phyloP scores from a whole-genome alignment of 2,329 filamentous ascomycete genomes.

The Phoma herbarum region DNA sequence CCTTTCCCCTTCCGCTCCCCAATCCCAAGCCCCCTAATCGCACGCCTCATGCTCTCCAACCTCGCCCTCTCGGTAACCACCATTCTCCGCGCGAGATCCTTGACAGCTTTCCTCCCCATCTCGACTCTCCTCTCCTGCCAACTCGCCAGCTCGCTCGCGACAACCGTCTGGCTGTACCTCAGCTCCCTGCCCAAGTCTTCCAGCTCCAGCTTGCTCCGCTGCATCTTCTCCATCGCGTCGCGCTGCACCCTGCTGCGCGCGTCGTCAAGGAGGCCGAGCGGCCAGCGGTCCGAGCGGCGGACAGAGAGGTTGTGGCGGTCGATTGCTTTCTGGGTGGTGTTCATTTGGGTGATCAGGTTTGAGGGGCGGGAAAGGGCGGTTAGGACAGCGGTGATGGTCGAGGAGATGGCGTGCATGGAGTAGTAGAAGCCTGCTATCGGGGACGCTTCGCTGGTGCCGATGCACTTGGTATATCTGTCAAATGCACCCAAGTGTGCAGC shows the following conservation, averaged over 20 bases:
- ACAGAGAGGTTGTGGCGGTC: slow-evolving; percentile 81
- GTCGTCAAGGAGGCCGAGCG: slow-evolving; percentile 83
- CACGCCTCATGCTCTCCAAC: slow-evolving; percentile 81
- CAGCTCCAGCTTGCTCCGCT: slow-evolving; percentile 73
- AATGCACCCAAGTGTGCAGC: slow-evolving; percentile 73
- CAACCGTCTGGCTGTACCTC: slow-evolving; percentile 90
- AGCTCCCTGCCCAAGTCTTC: slow-evolving; percentile 81
- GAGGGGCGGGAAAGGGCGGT: slow-evolving; percentile 80
- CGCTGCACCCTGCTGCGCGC: slow-evolving; percentile 82
- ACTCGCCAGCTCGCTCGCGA: slow-evolving; percentile 87
- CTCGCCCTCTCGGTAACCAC: slow-evolving; percentile 81
- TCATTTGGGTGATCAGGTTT: slow-evolving; percentile 78
- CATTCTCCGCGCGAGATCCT: slow-evolving; percentile 78
- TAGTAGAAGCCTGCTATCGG: slow-evolving; percentile 78
- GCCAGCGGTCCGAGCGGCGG: slow-evolving; percentile 79
- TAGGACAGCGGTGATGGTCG: slow-evolving; percentile 83
- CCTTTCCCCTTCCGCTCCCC: background rate
- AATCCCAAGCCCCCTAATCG: slow-evolving; percentile 66
- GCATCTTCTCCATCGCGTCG: slow-evolving; percentile 83
- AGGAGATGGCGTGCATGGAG: slow-evolving; percentile 79
- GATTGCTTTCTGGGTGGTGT: slow-evolving; percentile 75
- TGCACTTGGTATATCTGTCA: slow-evolving; percentile 72
- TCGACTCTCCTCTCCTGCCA: slow-evolving; percentile 91
- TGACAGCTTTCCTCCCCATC: slow-evolving; percentile 77
- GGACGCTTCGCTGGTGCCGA: slow-evolving; percentile 73